Evolutionary conservation across 1,284 basidiomycete species (phyloP).

Genomic region (Amylostereum areolatum): DNA sequence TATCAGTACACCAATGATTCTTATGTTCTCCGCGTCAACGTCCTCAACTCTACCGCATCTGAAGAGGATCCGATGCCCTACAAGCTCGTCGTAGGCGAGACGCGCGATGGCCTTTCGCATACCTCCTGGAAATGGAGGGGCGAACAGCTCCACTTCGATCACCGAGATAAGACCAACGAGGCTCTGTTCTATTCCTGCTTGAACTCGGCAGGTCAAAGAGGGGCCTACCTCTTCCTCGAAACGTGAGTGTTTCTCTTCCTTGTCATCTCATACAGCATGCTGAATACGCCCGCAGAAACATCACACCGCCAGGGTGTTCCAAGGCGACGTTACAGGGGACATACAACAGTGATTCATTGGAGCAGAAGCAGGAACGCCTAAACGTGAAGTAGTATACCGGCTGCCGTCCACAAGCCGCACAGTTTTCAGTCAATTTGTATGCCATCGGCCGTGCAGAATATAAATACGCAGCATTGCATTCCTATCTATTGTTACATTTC

Average conservation of each 20-base stretch:
- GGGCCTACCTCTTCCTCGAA: conserved; percentile 42
- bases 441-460: too few relatives aligned
- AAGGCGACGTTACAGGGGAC: conserved; percentile 5
- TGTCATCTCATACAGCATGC: neutral
- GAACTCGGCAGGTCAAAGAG: conserved; percentile 28
- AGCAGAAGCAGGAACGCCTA: too few relatives aligned
- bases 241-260: conserved; percentile 29
- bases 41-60: conserved; percentile 43
- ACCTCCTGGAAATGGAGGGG: conserved; percentile 51
- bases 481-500: neutral
- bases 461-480: too few relatives aligned
- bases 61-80: conserved; percentile 35
- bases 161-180: conserved; percentile 24
- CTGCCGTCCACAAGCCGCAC: too few relatives aligned
- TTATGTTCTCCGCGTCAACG: conserved; percentile 46
- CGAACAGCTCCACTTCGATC: conserved; percentile 49
- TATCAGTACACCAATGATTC: conserved; percentile 53
- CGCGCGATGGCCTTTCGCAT: conserved; percentile 30
- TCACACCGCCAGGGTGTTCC: conserved; percentile 5
- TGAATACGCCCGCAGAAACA: neutral
- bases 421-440: too few relatives aligned
- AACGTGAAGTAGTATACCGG: too few relatives aligned
- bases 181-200: conserved; percentile 46
- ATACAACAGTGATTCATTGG: too few relatives aligned
- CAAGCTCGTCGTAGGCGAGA: conserved; percentile 35